Conservation (phyloP, 495 filamentous ascomycete genomes). For the Bacidia gigantensis region DNA sequence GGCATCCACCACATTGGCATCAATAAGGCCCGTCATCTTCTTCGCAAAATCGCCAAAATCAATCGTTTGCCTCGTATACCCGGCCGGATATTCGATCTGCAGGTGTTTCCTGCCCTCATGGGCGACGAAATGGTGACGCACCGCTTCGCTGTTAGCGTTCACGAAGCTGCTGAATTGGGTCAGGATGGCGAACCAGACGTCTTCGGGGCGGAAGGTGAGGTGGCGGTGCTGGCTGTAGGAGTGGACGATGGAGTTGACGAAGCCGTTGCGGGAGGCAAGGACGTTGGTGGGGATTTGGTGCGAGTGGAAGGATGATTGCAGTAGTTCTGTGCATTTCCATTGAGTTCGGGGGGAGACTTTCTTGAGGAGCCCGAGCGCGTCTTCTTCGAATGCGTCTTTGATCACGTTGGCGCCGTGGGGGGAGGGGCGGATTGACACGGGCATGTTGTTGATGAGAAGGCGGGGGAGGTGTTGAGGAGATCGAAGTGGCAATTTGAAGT, state of each 20-base stretch:
- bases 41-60: conserved; percentile 15
- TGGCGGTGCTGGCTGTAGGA: conserved; percentile 43
- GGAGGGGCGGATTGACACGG: not conserved
- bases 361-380: not conserved
- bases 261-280: conserved; percentile 27
- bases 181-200: conserved; percentile 47
- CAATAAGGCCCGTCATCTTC: conserved; percentile 22
- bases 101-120: conserved; percentile 28
- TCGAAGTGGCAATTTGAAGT: no score
- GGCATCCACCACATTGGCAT: conserved; percentile 26
- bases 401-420: not conserved
- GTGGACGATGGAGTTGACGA: conserved; percentile 34
- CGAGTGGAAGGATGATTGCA: conserved; percentile 5
- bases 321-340: not conserved
- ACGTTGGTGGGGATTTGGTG: not conserved
- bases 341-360: not conserved
- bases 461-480: no score
- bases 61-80: not conserved
- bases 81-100: not conserved
- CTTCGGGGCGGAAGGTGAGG: conserved; percentile 44
- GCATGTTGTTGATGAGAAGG: no score
- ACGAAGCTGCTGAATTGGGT: conserved; percentile 41
- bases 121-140: conserved; percentile 30
- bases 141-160: conserved; percentile 32
- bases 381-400: not conserved